Conservation (phyloP, 495 filamentous ascomycete genomes). For the Penicillium fimorum region DNA sequence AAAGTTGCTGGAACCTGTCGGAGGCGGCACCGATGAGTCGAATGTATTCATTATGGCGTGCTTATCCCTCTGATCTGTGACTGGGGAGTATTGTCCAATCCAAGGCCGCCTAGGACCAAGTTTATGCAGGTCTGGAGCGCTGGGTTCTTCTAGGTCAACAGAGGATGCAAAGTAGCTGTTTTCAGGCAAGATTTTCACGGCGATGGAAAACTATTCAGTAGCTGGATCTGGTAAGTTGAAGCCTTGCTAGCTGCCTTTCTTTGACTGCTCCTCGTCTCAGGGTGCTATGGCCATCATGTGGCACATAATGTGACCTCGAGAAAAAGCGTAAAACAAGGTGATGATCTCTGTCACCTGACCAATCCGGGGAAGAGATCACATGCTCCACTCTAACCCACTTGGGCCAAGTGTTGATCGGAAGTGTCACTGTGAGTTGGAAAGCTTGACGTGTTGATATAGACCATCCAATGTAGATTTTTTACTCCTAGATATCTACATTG, state of each 20-base stretch:
- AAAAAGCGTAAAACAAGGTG: background rate
- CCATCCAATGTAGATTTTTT: background rate
- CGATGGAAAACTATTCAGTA: background rate
- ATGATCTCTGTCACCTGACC: slow-evolving; percentile 6
- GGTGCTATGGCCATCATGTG: slow-evolving; percentile 19
- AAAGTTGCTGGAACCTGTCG: slow-evolving; percentile 20
- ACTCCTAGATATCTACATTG: background rate
- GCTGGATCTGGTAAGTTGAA: background rate
- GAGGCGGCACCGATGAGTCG: slow-evolving; percentile 30
- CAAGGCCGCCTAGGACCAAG: background rate
- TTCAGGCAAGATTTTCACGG: background rate
- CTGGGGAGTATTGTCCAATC: slow-evolving; percentile 18
- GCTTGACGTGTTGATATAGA: background rate
- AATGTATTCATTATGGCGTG: slow-evolving; percentile 43
- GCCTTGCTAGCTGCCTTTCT: background rate
- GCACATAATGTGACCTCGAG: slow-evolving; percentile 10
- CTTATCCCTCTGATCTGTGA: slow-evolving; percentile 24
- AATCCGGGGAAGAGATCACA: slow-evolving; percentile 22
- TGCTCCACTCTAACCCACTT: slow-evolving; percentile 19
- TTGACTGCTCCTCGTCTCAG: background rate
- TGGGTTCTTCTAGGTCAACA: slow-evolving; percentile 7
- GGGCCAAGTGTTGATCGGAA: background rate
- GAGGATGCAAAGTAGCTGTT: background rate
- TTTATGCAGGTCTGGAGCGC: slow-evolving; percentile 17
- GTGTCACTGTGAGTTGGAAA: background rate